Evolutionary conservation across 306 rosid species (phyloP), one percentile per base, ranked within the genome.

Genomic region (Canavalia gladiata): DNA sequence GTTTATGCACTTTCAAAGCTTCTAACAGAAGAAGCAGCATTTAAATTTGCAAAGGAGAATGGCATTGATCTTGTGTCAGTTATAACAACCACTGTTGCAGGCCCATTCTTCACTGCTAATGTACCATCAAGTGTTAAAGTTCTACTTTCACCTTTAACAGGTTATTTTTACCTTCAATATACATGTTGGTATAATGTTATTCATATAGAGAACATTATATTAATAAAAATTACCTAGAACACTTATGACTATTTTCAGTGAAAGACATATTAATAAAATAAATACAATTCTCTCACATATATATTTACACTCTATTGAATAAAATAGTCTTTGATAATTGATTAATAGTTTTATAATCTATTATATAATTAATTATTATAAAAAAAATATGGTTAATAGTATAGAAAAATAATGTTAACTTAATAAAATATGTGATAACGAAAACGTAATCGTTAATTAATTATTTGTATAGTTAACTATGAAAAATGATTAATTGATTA

Each of bases 71-170:
- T 94, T 64, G 94, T 90, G 8, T 88, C 97, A 29, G 56, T 92
- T 39, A 88, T 94, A 82, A 83, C 98, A 59, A 75, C 89, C 56
- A 92, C 95, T 12, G 98, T 94, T 78, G 89, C 86, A 45, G 97
- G 98, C 10, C 95, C 97, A 6, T 92, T 92, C 41, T 84, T 90
- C 87, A 89, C 95, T 37, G 65, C 88, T 56, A 63, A 47, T 51
- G 87, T 92, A 42, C 97, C 98, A 41, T 77, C 86, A 66, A 90
- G 98, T 86, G 78, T 92, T 77, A 90, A 78, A 82, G 87, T 94
- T 81, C 82, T 94, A 50, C 37, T 89, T 8, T 92, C 98, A 28
- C 94, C 94, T 2, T n/a, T 90, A 66, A 90, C 92, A 83, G 95
- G 98, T 89, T 30, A 78, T 3, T 71, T 68, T 46, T 51, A 72